Evolutionary conservation across 2,329 filamentous ascomycete species (phyloP).

Genomic region (Ophiostoma piceae): DNA sequence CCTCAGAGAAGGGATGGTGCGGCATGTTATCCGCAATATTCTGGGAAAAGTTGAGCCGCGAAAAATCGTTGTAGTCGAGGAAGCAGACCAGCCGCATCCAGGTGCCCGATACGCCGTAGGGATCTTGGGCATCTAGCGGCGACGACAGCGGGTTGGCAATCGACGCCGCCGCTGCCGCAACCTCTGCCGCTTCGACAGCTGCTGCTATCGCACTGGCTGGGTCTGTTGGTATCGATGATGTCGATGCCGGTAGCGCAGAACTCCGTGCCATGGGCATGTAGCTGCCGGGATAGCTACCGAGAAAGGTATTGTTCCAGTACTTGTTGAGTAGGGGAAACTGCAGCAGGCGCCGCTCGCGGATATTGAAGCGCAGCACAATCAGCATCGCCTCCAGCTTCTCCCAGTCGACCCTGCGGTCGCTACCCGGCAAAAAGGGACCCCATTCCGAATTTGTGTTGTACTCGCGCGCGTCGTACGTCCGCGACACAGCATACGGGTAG

Average conservation of each 20-base stretch:
- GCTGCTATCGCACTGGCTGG: background rate
- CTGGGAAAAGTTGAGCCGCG: slow-evolving; percentile 62
- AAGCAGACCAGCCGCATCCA: slow-evolving; percentile 56
- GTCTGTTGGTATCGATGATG: background rate
- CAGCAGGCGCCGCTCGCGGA: slow-evolving; percentile 45
- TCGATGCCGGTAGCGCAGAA: background rate
- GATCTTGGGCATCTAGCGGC: slow-evolving; percentile 52
- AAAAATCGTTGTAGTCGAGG: slow-evolving; percentile 67
- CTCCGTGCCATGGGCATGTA: slow-evolving; percentile 37
- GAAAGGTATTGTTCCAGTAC: slow-evolving; percentile 51
- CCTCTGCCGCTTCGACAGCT: background rate
- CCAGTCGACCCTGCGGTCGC: slow-evolving; percentile 58
- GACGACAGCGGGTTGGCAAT: background rate
- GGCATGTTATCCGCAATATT: slow-evolving; percentile 40
- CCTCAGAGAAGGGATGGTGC: slow-evolving; percentile 51
- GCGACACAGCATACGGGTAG: slow-evolving; percentile 60
- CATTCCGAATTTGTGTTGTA: slow-evolving; percentile 58
- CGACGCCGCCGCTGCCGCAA: background rate
- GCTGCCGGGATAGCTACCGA: slow-evolving; percentile 49
- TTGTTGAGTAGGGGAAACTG: slow-evolving; percentile 43
- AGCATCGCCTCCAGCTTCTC: slow-evolving; percentile 69
- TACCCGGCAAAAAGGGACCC: slow-evolving; percentile 67
- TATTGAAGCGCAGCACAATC: slow-evolving; percentile 61
- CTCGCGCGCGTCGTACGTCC: slow-evolving; percentile 68
- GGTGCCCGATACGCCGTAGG: slow-evolving; percentile 64